Evolutionary conservation across 2,329 filamentous ascomycete species (phyloP).

Genomic region (Xylaria multiplex): DNA sequence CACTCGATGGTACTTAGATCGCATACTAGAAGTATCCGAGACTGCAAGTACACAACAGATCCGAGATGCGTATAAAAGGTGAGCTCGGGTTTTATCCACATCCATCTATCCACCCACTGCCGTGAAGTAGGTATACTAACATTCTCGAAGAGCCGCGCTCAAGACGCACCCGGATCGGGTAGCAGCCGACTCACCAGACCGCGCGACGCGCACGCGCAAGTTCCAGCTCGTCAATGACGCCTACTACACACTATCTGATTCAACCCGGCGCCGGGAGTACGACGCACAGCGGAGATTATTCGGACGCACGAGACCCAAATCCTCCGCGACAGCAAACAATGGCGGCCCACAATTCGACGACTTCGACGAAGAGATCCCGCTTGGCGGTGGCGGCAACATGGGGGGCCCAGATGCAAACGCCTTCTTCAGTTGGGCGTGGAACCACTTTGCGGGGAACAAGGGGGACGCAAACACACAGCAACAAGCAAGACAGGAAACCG

Average conservation of each 20-base stretch:
- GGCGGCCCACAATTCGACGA: conserved; percentile 59
- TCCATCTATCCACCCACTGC: not conserved
- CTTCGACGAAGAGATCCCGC: conserved; percentile 53
- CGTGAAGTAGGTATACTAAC: conserved; percentile 12
- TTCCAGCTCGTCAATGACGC: conserved; percentile 95
- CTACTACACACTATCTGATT: conserved; percentile 89
- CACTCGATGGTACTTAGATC: conserved; percentile 63
- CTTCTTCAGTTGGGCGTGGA: conserved; percentile 81
- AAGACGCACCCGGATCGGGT: conserved; percentile 96
- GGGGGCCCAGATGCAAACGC: conserved; percentile 48
- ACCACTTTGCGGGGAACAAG: conserved; percentile 61
- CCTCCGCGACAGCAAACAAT: conserved; percentile 52
- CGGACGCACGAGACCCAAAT: conserved; percentile 53
- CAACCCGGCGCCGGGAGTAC: conserved; percentile 81
- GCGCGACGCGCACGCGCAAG: conserved; percentile 80
- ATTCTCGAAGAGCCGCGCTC: conserved; percentile 75
- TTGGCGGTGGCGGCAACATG: conserved; percentile 56
- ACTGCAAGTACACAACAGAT: conserved; percentile 84
- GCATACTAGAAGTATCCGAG: conserved; percentile 76
- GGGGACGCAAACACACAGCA: conserved; percentile 51
- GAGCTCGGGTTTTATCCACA: conserved; percentile 28
- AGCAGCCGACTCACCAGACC: conserved; percentile 82
- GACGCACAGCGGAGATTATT: conserved; percentile 75
- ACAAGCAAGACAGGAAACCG: conserved; percentile 63
- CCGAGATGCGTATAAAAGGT: conserved; percentile 94